Evolutionary conservation across 257 asterid species (phyloP).

Genomic region (Datura wrightii): DNA sequence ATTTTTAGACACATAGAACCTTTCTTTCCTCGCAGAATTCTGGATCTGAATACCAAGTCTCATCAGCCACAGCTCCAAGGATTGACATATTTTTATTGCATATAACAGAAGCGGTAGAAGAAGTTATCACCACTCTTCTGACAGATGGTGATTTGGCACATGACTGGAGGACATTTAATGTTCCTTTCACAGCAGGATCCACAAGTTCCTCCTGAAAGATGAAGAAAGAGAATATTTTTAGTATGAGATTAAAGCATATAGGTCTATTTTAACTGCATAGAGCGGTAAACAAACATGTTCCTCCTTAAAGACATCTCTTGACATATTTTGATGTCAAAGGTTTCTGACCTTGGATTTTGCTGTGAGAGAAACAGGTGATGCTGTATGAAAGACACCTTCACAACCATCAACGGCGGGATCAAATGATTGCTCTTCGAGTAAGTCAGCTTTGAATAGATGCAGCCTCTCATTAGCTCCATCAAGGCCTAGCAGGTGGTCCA

Average conservation of each 20-base stretch:
- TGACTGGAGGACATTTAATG: slow-evolving; percentile 56
- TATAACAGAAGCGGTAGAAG: slow-evolving; percentile 50
- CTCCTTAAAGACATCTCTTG: not conserved
- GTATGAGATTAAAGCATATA: not conserved
- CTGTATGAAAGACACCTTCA: slow-evolving; percentile 66
- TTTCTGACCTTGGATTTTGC: slow-evolving; percentile 52
- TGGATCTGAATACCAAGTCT: slow-evolving; percentile 71
- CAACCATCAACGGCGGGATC: slow-evolving; percentile 63
- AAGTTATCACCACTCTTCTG: slow-evolving; percentile 59
- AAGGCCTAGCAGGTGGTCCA: slow-evolving; percentile 52
- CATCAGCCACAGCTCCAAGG: slow-evolving; percentile 51
- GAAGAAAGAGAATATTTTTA: not conserved
- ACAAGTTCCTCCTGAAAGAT: slow-evolving; percentile 51
- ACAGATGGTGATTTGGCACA: slow-evolving; percentile 45
- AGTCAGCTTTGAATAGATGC: slow-evolving; percentile 52
- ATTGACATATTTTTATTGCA: slow-evolving; percentile 36
- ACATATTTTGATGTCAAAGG: slow-evolving; percentile 8
- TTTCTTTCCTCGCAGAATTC: slow-evolving; percentile 52
- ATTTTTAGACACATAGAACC: slow-evolving; percentile 40
- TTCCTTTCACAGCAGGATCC: slow-evolving; percentile 66
- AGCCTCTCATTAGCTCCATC: slow-evolving; percentile 68
- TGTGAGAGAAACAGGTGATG: slow-evolving; percentile 54
- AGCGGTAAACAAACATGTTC: not conserved
- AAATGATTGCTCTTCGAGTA: slow-evolving; percentile 57
- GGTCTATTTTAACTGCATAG: not conserved